phyloP scores from a whole-genome alignment of 2,329 filamentous ascomycete genomes.

The Thermothelomyces thermophilus region DNA sequence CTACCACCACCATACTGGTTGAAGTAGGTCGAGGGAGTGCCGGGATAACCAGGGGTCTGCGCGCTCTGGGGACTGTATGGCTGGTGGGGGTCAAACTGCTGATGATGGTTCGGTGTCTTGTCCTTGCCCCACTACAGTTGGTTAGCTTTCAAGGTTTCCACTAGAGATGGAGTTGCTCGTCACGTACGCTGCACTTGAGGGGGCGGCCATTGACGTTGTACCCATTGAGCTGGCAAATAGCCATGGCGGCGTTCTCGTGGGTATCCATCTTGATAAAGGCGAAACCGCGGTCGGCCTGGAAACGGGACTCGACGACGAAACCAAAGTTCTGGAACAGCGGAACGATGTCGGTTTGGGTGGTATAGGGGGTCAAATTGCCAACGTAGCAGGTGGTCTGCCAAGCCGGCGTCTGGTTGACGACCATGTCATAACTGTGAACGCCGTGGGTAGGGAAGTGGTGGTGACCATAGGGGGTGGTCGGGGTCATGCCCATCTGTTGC shows the following conservation, averaged over 20 bases:
- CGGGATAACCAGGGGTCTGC: slow-evolving; percentile 66
- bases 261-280: slow-evolving; percentile 99
- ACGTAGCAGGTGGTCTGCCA: slow-evolving; percentile 99
- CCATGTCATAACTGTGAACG: slow-evolving; percentile 95
- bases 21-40: slow-evolving; percentile 76
- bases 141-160: slow-evolving; percentile 10
- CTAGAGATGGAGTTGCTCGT: background rate
- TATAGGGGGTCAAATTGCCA: slow-evolving; percentile 95
- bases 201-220: slow-evolving; percentile 97
- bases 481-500: slow-evolving; percentile 96
- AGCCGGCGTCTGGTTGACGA: slow-evolving; percentile 85
- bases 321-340: slow-evolving; percentile 98
- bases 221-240: slow-evolving; percentile 94
- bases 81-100: slow-evolving; percentile 66
- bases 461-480: slow-evolving; percentile 90
- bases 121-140: slow-evolving; percentile 88
- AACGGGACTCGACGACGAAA: slow-evolving; percentile 92
- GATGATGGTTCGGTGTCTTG: slow-evolving; percentile 76
- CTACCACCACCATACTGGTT: slow-evolving; percentile 86
- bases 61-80: slow-evolving; percentile 69
- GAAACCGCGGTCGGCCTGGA: slow-evolving; percentile 96
- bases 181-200: slow-evolving; percentile 94
- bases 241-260: slow-evolving; percentile 96
- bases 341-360: slow-evolving; percentile 92
- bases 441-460: slow-evolving; percentile 98